A percentile compares a stretch with the other conserved stretches of the same genome.
phyloP scores from a whole-genome alignment of 352 stramenopile species.

The Phytophthora sp. region DNA sequence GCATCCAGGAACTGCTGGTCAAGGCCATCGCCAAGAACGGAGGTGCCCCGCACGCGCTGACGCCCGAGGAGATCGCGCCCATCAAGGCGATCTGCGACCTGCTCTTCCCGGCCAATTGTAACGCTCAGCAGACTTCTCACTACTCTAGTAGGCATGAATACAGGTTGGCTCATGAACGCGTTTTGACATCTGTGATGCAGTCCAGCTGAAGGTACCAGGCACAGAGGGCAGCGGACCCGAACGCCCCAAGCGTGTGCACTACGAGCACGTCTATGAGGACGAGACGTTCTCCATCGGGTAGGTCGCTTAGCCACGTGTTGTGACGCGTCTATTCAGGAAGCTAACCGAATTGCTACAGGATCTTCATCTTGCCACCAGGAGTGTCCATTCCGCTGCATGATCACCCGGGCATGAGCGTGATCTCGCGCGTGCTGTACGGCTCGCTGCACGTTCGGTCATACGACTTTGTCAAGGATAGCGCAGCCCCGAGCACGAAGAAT shows the following conservation, averaged over 20 bases:
- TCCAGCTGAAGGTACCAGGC: constrained; percentile 60
- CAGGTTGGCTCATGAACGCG: background rate
- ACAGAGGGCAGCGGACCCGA: constrained; percentile 8
- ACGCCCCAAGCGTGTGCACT: constrained; percentile 51
- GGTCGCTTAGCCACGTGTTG: background rate
- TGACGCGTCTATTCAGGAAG: background rate
- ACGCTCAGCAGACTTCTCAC: background rate
- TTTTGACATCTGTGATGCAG: constrained; percentile 38
- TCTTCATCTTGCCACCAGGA: constrained; percentile 83
- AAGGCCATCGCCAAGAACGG: constrained; percentile 45
- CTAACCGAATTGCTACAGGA: constrained; percentile 39
- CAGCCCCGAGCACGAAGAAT: constrained; percentile 13
- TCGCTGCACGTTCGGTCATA: constrained; percentile 68
- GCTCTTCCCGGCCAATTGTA: constrained; percentile 74
- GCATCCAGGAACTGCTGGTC: constrained; percentile 56
- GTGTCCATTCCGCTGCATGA: constrained; percentile 80
- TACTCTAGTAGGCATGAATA: background rate
- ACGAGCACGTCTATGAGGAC: constrained; percentile 87
- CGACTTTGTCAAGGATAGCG: constrained; percentile 47
- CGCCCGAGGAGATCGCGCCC: constrained; percentile 57
- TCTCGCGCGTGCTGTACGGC: constrained; percentile 84
- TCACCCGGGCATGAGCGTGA: constrained; percentile 85
- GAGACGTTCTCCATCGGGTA: constrained; percentile 84
- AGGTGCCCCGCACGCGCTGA: constrained; percentile 49
- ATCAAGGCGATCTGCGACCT: constrained; percentile 76